Percentiles rank a stretch among this genome's conserved stretches.
Evolutionary conservation across 257 asterid genomes (phyloP).

Genomic region (Primulina huaijiensis): DNA sequence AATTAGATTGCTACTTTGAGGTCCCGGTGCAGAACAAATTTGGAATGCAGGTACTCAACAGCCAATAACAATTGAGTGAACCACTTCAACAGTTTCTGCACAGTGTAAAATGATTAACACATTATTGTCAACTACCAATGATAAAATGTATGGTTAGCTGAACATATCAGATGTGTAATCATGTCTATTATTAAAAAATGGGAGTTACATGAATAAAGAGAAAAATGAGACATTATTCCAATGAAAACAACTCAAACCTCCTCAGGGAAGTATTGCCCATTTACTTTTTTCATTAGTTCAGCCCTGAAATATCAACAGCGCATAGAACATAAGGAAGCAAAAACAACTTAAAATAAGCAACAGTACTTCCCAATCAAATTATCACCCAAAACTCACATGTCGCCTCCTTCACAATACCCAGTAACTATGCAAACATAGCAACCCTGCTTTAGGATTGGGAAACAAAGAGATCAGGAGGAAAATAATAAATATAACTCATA

Average conservation of each 20-base stretch:
- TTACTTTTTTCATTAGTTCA: slow-evolving; percentile 85
- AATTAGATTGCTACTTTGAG: slow-evolving; percentile 56
- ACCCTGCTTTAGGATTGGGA: slow-evolving; percentile 55
- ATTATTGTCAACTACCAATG: background rate
- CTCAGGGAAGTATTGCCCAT: slow-evolving; percentile 88
- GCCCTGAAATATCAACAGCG: slow-evolving; percentile 56
- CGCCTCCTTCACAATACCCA: slow-evolving; percentile 99
- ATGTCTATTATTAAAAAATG: no score
- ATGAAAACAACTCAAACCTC: slow-evolving; percentile 56
- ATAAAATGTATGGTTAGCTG: background rate
- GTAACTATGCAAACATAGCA: slow-evolving; percentile 98
- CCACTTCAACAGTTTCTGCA: slow-evolving; percentile 94
- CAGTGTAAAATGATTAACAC: slow-evolving; percentile 18
- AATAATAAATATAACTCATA: background rate
- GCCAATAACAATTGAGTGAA: slow-evolving; percentile 87
- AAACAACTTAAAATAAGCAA: background rate
- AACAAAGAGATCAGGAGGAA: slow-evolving; percentile 21
- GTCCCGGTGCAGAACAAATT: slow-evolving; percentile 90
- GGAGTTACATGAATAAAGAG: background rate
- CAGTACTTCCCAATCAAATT: background rate
- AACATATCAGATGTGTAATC: no score
- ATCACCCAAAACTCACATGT: slow-evolving; percentile 64
- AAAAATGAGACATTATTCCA: slow-evolving; percentile 7
- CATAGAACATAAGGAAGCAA: background rate
- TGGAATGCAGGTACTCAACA: slow-evolving; percentile 94